Evolutionary conservation across 2,329 filamentous ascomycete genomes (phyloP), one percentile per base, ranked within the genome.

Genomic region (Fusarium verrucosum): DNA sequence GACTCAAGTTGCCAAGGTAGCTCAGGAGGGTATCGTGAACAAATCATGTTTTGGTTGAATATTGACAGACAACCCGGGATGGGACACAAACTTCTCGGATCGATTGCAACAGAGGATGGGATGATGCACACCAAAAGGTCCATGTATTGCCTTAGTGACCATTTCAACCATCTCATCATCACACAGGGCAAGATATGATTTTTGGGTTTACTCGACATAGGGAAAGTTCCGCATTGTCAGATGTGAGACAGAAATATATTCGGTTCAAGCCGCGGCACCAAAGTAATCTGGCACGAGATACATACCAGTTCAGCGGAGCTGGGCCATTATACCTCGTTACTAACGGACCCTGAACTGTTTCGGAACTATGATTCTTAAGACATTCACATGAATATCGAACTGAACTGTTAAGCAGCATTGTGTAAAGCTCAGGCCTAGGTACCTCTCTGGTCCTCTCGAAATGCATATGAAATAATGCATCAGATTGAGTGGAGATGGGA

Each of bases 41-140:
- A 75, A 76, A 49, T 76, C 73, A 3, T 80, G 79, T 49, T 80
- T 80, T 55, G 78, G 70, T 0, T 80, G 78, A 78, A 78, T 76
- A 0, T 78, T 80, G 37, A 75, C 74, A 0, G 78, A 80, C 49
- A 80, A 80, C n/a, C 79, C 78, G 77, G 75, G 80, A 57, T 80
- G 78, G 79, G 75, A 77, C n/a, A 76, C 75, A 2, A 78, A 78
- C 0, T 79, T 70, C 50, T 75, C 73, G 0, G 77, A 78, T 54
- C 68, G 78, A 1, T 80, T 42, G 55, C 65, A 23, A 40, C 55
- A 20, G 53, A 66, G 0, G 44, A 59, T 19, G 65, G 52, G 46
- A 50, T 43, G 11, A 62, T 66, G n/a, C 70, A 66, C 45, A 65
- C 68, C 0, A 70, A 70, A 46, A 59, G 65, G 26, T 70, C 68